Evolutionary conservation across 1,284 basidiomycete genomes (phyloP), one percentile per base, ranked within the genome.

Genomic region (Ustilago crameri): DNA sequence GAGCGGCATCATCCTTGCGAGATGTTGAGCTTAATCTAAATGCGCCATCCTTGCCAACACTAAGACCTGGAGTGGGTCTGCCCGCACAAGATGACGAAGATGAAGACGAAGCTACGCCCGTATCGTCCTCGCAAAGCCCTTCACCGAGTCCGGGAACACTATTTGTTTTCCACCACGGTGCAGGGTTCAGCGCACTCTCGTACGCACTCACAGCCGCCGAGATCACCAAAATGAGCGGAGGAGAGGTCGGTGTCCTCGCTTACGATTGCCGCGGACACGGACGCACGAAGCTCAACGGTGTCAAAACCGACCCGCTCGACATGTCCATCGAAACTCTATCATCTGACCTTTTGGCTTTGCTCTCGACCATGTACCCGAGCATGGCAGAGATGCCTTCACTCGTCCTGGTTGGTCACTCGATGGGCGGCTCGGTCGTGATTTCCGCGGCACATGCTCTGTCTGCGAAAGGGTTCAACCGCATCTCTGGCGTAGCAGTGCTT

Each of bases 101-200:
- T 0, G 77, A 70, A 4, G 85, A 80, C 50, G 79, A 81, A 40
- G 86, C 86, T 37, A 87, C 59, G 18, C 60, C 40, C 1, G 40
- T n/a, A 18, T 4, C 34, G 27, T 24, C 49, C 0, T 3, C 44
- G 15, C 50, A 48, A 18, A 35, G 37, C 9, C 18, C 43, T 23
- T 17, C 47, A 56, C 65, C 66, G 26, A 53, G 86, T n/a, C 84
- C 84, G 3, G 86, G 85, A 9, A 89, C 90, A 0, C 88, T 95
- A 3, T 88, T 98, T 79, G 87, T 98, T 2, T 92, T 92, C 83
- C 94, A 97, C 79, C 95, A 98, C 76, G 95, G 96, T 0, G 95
- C 93, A 1, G 95, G 96, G 2, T 93, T 93, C 79, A 90, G 90
- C 0, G 95, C 89, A 0, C 86, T 97, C 64, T 92, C 90, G 65